Base-by-base conservation (phyloP, 768 basidiomycete species). In the Trametes cinnabarina region DNA sequence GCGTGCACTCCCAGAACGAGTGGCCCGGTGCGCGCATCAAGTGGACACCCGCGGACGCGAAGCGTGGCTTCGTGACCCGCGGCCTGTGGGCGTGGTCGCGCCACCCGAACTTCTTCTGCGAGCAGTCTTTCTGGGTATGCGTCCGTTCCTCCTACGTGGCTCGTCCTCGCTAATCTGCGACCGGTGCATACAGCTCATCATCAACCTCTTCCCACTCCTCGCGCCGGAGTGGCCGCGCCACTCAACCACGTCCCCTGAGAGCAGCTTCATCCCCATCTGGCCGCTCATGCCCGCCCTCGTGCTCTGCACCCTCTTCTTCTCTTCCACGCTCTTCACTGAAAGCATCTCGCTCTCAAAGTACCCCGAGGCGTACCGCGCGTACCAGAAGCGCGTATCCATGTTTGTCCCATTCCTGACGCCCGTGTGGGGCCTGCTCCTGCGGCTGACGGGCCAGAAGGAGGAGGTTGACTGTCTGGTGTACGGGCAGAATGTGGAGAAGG, bases 81-180 rank as follows among this genome's bases (percentile, higher is more conserved):
- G 95, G 95, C 3, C 71, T 98, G 7, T 98, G 91, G 90, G 81
- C 83, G 2, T 95, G 86, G 78, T 85, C 83, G 2, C 78, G 96
- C 15, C 96, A 98, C 71, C 94, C 96, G 34, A 98, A 98, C 71
- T 95, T 93, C 69, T 74, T 87, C 1, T 94, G 90, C 70, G 96
- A 98, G 70, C 94, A 95, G 71, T 71, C 75, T 15, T 93, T 95
- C 73, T 95, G 88, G 88, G 88, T 90, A 62, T 40, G 83, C n/a
- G 14, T 75, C 14, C 5, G 20, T 17, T 42, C 12, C 4, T 17
- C 17, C 7, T 37, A 57, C 46, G 14, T 43, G 6, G 12, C 30
- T 7, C 30, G 30, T 32, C 12, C 12, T 12, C 30, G 6, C 30
- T 32, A 6, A 32, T 32, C n/a, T n/a, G n/a, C n/a, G n/a, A n/a